Evolutionary conservation across 2,329 filamentous ascomycete species (phyloP).

Genomic region (Dothiorella sarmentorum): DNA sequence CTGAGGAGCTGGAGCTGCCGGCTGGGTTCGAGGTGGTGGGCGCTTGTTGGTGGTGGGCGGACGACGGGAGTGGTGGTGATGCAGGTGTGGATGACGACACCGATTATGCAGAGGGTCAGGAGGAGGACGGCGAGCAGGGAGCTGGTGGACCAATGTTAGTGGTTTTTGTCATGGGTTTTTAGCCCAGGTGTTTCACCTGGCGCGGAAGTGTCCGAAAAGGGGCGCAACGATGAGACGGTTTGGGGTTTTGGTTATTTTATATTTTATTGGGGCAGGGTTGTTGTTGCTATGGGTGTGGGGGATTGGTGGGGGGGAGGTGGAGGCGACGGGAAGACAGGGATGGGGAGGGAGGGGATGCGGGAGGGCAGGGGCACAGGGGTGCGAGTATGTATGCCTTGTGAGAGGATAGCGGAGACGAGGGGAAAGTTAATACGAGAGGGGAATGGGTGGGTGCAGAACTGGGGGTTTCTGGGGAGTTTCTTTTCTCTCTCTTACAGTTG

Average conservation of each 20-base stretch:
- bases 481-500: not conserved
- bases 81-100: not conserved
- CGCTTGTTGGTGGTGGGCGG: too few relatives aligned
- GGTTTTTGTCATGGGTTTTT: too few relatives aligned
- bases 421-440: not conserved
- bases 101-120: not conserved
- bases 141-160: not conserved
- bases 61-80: not conserved
- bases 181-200: too few relatives aligned
- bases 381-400: too few relatives aligned
- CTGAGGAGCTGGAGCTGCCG: not conserved
- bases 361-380: too few relatives aligned
- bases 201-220: too few relatives aligned
- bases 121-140: not conserved
- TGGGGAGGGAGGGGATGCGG: not conserved
- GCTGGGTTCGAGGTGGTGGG: too few relatives aligned
- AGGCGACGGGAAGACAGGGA: not conserved
- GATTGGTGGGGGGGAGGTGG: not conserved
- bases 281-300: not conserved
- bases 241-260: not conserved
- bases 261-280: not conserved
- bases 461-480: too few relatives aligned
- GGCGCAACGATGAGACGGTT: not conserved
- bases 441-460: too few relatives aligned
- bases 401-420: not conserved